Conservation (phyloP, 2,329 filamentous ascomycete genomes). For the Fusarium metavorans region DNA sequence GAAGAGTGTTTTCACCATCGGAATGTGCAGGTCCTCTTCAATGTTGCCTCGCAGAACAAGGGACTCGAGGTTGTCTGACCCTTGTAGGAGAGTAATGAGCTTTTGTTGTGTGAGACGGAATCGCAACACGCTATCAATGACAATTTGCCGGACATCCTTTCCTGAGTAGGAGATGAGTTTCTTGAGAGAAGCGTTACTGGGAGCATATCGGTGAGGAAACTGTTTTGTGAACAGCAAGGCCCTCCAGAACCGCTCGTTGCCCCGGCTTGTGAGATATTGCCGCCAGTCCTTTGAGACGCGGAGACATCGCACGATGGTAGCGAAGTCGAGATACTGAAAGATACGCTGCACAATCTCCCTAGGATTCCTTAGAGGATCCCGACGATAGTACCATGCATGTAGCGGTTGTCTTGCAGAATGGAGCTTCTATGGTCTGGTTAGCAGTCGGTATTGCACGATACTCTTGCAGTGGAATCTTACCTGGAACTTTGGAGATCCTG, state of each 20-base stretch:
- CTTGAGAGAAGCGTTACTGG: conserved; percentile 40
- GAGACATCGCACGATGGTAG: conserved; percentile 48
- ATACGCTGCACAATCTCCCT: conserved; percentile 53
- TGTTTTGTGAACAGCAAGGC: conserved; percentile 45
- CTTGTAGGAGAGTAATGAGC: conserved; percentile 42
- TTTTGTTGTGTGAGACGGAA: conserved; percentile 49
- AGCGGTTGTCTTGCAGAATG: conserved; percentile 50
- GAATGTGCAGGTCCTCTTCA: conserved; percentile 41
- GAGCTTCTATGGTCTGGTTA: conserved; percentile 47
- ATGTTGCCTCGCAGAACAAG: conserved; percentile 35
- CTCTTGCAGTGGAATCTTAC: conserved; percentile 29
- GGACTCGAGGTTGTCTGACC: conserved; percentile 43
- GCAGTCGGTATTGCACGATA: background rate
- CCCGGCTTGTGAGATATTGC: conserved; percentile 43
- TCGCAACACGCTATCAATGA: conserved; percentile 40
- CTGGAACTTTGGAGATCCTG: conserved; percentile 49
- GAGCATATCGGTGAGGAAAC: conserved; percentile 35
- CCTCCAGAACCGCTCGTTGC: conserved; percentile 49
- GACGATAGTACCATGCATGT: conserved; percentile 48
- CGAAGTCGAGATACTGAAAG: conserved; percentile 51
- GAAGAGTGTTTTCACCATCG: conserved; percentile 21
- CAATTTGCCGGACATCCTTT: conserved; percentile 46
- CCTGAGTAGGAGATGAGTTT: conserved; percentile 49
- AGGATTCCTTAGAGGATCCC: conserved; percentile 53
- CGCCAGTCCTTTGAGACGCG: conserved; percentile 51